Base-by-base conservation (phyloP, 2,329 filamentous ascomycete genomes). In the Calonectria ilicicola region DNA sequence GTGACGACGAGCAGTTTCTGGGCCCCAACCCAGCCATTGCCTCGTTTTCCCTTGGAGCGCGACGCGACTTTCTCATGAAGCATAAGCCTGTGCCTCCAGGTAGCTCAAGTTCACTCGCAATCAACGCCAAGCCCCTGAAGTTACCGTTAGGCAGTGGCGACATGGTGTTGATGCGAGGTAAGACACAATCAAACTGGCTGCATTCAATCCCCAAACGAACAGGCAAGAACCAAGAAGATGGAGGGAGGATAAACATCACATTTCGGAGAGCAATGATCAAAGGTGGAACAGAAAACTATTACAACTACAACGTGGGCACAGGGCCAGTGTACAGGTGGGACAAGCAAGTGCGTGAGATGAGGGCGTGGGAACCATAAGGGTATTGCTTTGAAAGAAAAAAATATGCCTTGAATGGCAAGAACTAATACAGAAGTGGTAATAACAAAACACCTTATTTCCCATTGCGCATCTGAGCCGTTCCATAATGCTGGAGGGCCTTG, bases 401-500 rank as follows among this genome's bases (percentile, higher is more conserved):
- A 71, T 35, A 71, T 35, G n/a, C 66, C 46, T 47, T 68, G 65
- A 56, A 60, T 44, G 47, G 23, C 49, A 44, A 49, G 46, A 47
- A 46, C 58, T 40, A 29, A 63, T 58, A 75, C 70, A 67, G n/a
- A 58, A 44, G 64, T 73, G 19, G 12, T 15, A 14, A 12, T 35
- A 35, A 19, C n/a, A 3, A 44, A 40, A 3, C 2, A 35, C 5
- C 44, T 58, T 87, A 92, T 81, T 88, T 90, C 51, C 96, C 96
- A 79, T 96, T 91, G 70, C 96, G 91, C 90, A 98, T 97, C 84
- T 98, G 94, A 4, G 96, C 96, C 76, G 92, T 93, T 12, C 95
- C 93, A 85, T 91, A 99, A 79, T 93, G 95, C 83, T 94, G 93
- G 78, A 99, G 85, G 1, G 93, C 96, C 75, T 93, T 90, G 75